These are phyloP conservation scores for Wilhelminamyces savonicus DNA, from an alignment of 805 yeast species.

Conservation along the genomic window DNA sequence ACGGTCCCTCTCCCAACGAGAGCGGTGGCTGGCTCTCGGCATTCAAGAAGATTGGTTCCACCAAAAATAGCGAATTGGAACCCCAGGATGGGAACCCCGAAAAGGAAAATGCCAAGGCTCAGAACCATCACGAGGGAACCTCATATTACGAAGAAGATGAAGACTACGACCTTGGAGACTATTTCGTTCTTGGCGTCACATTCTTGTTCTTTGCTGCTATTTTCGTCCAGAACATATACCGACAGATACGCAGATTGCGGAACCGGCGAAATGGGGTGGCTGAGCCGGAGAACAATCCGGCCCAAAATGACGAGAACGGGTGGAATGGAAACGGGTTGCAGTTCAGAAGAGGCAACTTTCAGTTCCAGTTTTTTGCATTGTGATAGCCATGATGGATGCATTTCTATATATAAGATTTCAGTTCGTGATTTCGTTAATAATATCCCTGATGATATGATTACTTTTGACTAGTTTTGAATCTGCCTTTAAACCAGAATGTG, in stretches of 20 bases:
- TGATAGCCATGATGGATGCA: conserved; percentile 6
- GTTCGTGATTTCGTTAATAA: conserved; percentile 21
- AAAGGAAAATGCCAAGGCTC: conserved; percentile 15
- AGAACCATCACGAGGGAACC: conserved; percentile 30
- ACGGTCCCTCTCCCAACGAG: conserved; percentile 8
- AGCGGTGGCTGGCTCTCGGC: conserved; percentile 30
- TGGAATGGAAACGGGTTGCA: conserved; percentile 14
- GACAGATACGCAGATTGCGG: conserved; percentile 19
- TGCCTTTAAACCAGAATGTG: no score
- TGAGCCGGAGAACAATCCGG: conserved; percentile 3
- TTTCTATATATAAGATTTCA: conserved; percentile 2
- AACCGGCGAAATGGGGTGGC: conserved; percentile 7
- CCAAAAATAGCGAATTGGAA: conserved; percentile 5
- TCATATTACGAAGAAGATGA: conserved; percentile 11
- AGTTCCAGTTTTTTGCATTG: conserved; percentile 32
- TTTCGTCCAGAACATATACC: conserved; percentile 19
- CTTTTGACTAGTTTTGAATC: conserved; percentile 11
- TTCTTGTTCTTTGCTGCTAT: conserved; percentile 21
- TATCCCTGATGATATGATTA: conserved; percentile 20
- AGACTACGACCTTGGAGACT: conserved; percentile 30
- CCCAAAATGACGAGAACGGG: conserved; percentile 5
- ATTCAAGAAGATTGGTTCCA: conserved; percentile 23
- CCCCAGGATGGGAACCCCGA: conserved; percentile 4
- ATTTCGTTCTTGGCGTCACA: conserved; percentile 23
- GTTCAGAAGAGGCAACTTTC: conserved; percentile 22